phyloP scores from a whole-genome alignment of 805 yeast genomes.

The Zygotorulaspora sp. region DNA sequence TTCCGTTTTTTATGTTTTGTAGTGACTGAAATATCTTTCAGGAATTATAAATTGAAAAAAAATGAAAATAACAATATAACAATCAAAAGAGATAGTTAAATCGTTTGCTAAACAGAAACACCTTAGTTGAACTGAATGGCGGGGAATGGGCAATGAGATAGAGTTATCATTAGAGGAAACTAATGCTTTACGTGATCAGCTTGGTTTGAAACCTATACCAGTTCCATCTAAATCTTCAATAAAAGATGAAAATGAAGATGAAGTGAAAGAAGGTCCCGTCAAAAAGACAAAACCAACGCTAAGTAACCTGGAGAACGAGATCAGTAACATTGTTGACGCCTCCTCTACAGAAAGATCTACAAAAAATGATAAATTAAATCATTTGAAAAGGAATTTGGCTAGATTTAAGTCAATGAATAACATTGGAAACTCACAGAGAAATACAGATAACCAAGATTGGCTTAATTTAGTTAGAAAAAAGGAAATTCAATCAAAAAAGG shows the following conservation, averaged over 20 bases:
- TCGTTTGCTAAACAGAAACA: too few species aligned
- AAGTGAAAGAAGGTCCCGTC: not conserved
- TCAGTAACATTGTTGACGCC: not conserved
- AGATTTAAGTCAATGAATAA: conserved; percentile 2
- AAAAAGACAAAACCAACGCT: not conserved
- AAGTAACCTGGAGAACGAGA: not conserved
- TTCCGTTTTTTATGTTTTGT: too few species aligned
- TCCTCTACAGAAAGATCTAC: conserved; percentile 12
- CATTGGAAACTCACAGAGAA: not conserved
- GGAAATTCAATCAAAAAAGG: conserved; percentile 4
- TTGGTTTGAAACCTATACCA: conserved; percentile 41
- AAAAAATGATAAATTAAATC: conserved; percentile 10
- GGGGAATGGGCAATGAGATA: conserved; percentile 20
- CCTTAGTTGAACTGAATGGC: too few species aligned
- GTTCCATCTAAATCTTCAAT: not conserved
- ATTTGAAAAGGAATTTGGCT: conserved; percentile 24
- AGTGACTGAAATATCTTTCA: too few species aligned
- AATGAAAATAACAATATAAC: too few species aligned
- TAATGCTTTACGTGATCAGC: conserved; percentile 36
- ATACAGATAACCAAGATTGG: conserved; percentile 21
- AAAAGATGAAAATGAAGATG: not conserved
- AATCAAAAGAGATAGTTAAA: too few species aligned
- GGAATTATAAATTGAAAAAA: too few species aligned
- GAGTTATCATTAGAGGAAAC: conserved; percentile 42
- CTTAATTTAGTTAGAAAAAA: conserved; percentile 21